phyloP scores from a whole-genome alignment of 2,329 filamentous ascomycete genomes.

The Pyrenochaeta sp. region DNA sequence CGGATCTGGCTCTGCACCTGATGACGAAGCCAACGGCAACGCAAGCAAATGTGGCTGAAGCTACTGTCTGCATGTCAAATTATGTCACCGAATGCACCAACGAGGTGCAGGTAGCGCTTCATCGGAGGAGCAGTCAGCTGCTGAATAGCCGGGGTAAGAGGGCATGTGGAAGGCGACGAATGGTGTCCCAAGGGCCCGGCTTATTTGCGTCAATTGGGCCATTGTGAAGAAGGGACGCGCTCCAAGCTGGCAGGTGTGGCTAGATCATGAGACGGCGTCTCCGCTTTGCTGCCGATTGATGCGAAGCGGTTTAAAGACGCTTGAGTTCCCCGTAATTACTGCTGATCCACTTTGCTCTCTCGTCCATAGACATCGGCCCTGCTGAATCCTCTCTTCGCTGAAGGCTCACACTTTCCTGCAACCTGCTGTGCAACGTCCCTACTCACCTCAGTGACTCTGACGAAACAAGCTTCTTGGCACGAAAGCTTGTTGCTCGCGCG shows the following conservation, averaged over 20 bases:
- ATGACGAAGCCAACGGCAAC: not conserved
- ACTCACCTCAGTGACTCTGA: not conserved
- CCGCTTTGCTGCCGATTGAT: not conserved
- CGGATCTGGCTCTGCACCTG: not conserved
- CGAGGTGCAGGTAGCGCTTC: not conserved
- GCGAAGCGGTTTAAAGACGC: slow-evolving; percentile 1
- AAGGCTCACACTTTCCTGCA: too few relatives aligned
- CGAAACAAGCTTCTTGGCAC: slow-evolving; percentile 8
- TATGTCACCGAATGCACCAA: not conserved
- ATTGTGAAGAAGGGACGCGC: not conserved
- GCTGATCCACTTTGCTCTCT: not conserved
- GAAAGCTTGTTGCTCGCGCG: slow-evolving; percentile 6
- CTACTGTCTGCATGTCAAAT: not conserved
- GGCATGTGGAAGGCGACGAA: slow-evolving; percentile 14
- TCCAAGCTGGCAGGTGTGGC: slow-evolving; percentile 13
- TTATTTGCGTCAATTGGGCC: slow-evolving; percentile 18
- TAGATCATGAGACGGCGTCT: slow-evolving; percentile 2
- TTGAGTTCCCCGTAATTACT: not conserved
- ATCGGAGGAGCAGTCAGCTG: slow-evolving; percentile 1
- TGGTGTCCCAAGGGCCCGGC: not conserved
- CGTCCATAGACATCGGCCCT: not conserved
- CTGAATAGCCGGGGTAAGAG: not conserved
- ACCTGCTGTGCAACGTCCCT: too few relatives aligned
- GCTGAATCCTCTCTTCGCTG: not conserved
- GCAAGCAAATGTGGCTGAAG: slow-evolving; percentile 1